phyloP scores from a whole-genome alignment of 768 basidiomycete genomes.

The Lactifluus piperatus region DNA sequence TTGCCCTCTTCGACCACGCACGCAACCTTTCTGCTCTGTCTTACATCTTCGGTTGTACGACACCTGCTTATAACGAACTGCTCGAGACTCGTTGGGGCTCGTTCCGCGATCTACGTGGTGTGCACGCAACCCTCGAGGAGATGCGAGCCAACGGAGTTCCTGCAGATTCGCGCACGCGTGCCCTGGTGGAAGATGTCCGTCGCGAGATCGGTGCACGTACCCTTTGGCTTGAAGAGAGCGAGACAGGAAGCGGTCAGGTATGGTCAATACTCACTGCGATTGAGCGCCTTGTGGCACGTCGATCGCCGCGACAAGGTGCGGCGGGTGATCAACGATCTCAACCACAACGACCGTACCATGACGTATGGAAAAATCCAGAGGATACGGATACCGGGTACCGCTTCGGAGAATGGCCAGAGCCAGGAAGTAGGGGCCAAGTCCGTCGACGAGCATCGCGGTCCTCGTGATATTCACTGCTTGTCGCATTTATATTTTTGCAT shows the following conservation, averaged over 20 bases:
- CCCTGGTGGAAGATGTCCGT: slow-evolving; percentile 53
- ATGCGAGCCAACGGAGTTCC: slow-evolving; percentile 76
- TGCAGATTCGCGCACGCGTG: slow-evolving; percentile 48
- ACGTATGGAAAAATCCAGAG: slow-evolving; percentile 15
- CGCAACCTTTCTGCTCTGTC: slow-evolving; percentile 65
- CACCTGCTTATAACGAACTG: slow-evolving; percentile 81
- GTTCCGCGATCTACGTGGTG: slow-evolving; percentile 75
- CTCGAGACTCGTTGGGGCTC: slow-evolving; percentile 77
- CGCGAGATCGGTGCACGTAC: slow-evolving; percentile 51
- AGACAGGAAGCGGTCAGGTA: slow-evolving; percentile 40
- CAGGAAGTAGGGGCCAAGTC: not conserved
- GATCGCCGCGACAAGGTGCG: not conserved
- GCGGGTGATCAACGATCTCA: not conserved
- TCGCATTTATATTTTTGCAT: not conserved
- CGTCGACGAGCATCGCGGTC: not conserved
- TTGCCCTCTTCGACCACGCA: slow-evolving; percentile 77
- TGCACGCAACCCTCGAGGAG: slow-evolving; percentile 65
- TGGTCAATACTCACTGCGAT: slow-evolving; percentile 44
- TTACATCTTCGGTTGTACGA: slow-evolving; percentile 86
- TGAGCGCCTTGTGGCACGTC: slow-evolving; percentile 33
- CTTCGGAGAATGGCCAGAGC: slow-evolving; percentile 13
- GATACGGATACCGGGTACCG: slow-evolving; percentile 1
- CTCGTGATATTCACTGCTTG: not conserved
- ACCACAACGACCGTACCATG: not conserved
- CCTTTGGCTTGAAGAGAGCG: slow-evolving; percentile 41